These are phyloP conservation scores for Zoysia matrella DNA, from an alignment of 202 grass and related monocot genomes.

Conservation along the genomic window DNA sequence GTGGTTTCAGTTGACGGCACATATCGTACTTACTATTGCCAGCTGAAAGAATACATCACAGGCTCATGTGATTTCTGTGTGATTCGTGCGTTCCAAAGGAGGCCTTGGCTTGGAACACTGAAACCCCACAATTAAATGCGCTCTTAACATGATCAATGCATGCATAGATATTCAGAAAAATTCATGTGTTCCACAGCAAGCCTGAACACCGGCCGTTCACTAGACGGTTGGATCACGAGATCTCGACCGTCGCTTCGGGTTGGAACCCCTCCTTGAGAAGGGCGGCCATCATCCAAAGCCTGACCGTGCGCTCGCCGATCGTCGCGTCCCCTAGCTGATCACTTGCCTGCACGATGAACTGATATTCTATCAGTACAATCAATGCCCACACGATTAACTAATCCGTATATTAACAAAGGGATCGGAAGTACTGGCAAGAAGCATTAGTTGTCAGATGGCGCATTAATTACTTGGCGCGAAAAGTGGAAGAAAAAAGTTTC, in stretches of 20 bases:
- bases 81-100: too few species aligned
- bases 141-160: background rate
- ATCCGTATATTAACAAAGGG: background rate
- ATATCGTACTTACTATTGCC: too few species aligned
- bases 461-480: background rate
- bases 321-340: constrained; percentile 29
- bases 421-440: background rate
- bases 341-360: constrained; percentile 36
- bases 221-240: constrained; percentile 1
- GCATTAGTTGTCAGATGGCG: background rate
- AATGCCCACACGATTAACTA: background rate
- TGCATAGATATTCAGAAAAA: background rate
- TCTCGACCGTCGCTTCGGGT: constrained; percentile 37
- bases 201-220: background rate
- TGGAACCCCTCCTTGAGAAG: constrained; percentile 72
- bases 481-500: background rate
- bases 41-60: too few species aligned
- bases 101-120: too few species aligned
- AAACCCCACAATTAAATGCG: too few species aligned
- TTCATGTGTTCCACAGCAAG: background rate
- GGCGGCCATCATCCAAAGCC: constrained; percentile 61
- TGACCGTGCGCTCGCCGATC: constrained; percentile 55
- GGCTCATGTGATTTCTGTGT: too few species aligned
- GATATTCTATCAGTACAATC: background rate
- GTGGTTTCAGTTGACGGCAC: too few species aligned